A percentile compares a stretch with the other conserved stretches of the same genome.
Conservation (phyloP, 371 early-diverging fungal genomes). For the Fennellomyces sp. region DNA sequence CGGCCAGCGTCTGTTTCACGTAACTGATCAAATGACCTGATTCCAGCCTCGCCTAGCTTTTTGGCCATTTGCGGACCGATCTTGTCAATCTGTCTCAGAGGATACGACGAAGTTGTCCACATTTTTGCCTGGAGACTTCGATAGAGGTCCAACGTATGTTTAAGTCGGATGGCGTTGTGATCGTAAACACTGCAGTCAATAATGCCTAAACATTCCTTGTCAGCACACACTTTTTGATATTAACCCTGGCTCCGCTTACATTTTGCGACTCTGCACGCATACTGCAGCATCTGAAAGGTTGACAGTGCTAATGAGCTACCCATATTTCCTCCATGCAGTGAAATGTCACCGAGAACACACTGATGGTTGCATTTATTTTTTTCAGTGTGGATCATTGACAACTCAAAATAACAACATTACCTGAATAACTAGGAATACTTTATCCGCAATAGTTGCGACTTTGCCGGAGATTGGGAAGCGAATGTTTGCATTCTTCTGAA, state of each 20-base stretch:
- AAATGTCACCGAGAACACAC: slow-evolving; percentile 44
- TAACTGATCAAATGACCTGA: slow-evolving; percentile 39
- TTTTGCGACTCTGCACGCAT: slow-evolving; percentile 37
- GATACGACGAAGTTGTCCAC: slow-evolving; percentile 41
- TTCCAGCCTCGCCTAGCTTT: slow-evolving; percentile 27
- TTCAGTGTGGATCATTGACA: no score
- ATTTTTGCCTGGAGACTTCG: slow-evolving; percentile 42
- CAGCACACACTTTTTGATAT: no score
- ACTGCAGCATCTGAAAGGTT: slow-evolving; percentile 27
- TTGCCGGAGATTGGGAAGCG: slow-evolving; percentile 37
- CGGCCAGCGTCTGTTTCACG: slow-evolving; percentile 35
- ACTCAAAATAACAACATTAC: slow-evolving; percentile 17
- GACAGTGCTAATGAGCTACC: slow-evolving; percentile 26
- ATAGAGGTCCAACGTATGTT: slow-evolving; percentile 35
- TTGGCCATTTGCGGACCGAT: slow-evolving; percentile 43
- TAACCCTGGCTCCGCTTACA: slow-evolving; percentile 19
- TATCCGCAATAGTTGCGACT: slow-evolving; percentile 30
- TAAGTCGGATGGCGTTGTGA: slow-evolving; percentile 24
- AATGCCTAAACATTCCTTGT: slow-evolving; percentile 35
- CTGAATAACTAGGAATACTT: slow-evolving; percentile 40
- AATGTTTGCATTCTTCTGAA: slow-evolving; percentile 40
- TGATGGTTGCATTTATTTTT: slow-evolving; percentile 10
- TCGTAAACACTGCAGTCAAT: slow-evolving; percentile 41
- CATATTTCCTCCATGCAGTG: slow-evolving; percentile 23
- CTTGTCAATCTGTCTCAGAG: slow-evolving; percentile 42